Conservation (phyloP, 2,329 filamentous ascomycete genomes). For the Acrodontium crateriforme region DNA sequence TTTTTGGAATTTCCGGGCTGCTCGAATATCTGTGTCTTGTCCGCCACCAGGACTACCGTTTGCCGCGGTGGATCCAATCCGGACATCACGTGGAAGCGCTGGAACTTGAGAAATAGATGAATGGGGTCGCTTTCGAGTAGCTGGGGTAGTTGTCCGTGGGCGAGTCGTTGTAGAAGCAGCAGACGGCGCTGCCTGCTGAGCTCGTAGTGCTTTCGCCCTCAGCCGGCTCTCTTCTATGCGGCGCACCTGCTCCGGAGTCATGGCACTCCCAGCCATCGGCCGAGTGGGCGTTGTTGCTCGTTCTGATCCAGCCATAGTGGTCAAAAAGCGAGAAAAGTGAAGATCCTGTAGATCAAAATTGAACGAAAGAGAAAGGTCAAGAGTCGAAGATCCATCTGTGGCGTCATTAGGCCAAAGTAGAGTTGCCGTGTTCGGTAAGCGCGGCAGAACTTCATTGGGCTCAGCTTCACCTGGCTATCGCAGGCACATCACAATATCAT, state of each 20-base stretch:
- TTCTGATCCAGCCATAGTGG: constrained; percentile 20
- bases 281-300: constrained; percentile 36
- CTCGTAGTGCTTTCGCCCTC: constrained; percentile 73
- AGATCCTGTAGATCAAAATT: no score
- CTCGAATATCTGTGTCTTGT: constrained; percentile 45
- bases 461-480: no score
- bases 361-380: no score
- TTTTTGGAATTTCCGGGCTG: constrained; percentile 78
- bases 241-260: constrained; percentile 48
- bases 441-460: no score
- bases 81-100: constrained; percentile 40
- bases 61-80: constrained; percentile 47
- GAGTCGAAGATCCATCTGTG: no score
- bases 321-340: no score
- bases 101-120: constrained; percentile 16
- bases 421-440: no score
- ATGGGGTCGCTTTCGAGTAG: constrained; percentile 60
- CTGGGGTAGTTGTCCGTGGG: constrained; percentile 13
- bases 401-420: no score
- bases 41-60: constrained; percentile 20
- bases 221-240: constrained; percentile 70
- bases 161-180: constrained; percentile 20
- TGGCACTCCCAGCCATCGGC: constrained; percentile 29
- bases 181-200: constrained; percentile 50
- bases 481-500: no score